Percentiles rank a stretch among this genome's conserved stretches.
Conservation (phyloP, 345 rosid genomes). For the Acer yangbiense region DNA sequence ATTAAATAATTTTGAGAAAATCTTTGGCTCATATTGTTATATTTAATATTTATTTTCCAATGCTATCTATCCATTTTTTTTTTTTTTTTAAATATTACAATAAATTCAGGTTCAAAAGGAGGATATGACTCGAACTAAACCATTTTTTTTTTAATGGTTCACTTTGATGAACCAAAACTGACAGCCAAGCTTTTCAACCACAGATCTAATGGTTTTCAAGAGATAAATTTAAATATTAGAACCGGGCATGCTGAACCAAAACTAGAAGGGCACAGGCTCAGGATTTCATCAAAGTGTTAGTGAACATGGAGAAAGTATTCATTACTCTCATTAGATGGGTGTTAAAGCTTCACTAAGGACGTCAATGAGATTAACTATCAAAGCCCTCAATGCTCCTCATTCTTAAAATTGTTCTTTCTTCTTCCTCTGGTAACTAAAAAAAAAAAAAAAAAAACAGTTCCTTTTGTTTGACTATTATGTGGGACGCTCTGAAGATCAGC, state of each 20-base stretch:
- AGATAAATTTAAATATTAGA: conserved; percentile 14
- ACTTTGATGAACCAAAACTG: no score
- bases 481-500: no score
- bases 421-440: not conserved
- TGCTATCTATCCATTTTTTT: no score
- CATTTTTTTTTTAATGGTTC: no score
- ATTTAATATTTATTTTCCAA: no score
- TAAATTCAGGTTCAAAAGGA: no score
- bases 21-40: no score
- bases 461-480: no score
- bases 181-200: conserved; percentile 73
- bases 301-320: not conserved
- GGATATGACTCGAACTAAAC: no score
- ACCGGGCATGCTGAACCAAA: conserved; percentile 9
- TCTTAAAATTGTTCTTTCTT: not conserved
- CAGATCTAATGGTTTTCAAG: conserved; percentile 48
- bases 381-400: not conserved
- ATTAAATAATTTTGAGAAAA: no score
- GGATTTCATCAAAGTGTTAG: not conserved
- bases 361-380: not conserved
- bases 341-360: not conserved
- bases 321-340: not conserved
- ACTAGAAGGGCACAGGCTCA: not conserved
- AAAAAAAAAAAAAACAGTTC: not conserved
- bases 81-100: no score